Base-by-base conservation (phyloP, 2,329 filamentous ascomycete genomes). In the Xylariaceae sp. region DNA sequence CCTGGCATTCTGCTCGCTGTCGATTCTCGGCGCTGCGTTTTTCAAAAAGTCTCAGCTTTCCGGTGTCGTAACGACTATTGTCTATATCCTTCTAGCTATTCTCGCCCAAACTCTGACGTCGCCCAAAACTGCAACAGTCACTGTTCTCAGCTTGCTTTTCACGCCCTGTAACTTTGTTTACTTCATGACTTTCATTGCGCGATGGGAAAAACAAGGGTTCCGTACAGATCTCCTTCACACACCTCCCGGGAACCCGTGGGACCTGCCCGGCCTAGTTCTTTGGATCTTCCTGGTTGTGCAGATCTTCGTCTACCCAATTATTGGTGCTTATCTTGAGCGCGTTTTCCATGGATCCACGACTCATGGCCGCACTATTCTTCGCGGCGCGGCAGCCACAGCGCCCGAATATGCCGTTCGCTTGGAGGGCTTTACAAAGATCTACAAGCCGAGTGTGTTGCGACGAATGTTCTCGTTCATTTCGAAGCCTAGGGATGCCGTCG, bases 41-140 rank as follows among this genome's bases (percentile, higher is more conserved):
- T 96, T 96, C 75, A 87, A 82, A 59, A 91, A 86, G 63, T 85
- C 91, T 0, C 91, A 96, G 66, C 80, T 96, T 4, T 94, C 88
- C 49, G 91, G 92, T 27, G 92, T 95, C 54, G 82, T 83, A 0
- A 79, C 88, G 38, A 85, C 86, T 9, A 84, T 96, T 22, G 70
- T 81, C 15, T 85, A 82, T 11, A 77, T 95, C 22, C 70, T 95
- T 2, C 75, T 96, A 1, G 90, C 87, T 14, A 87, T 96, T 58
- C 74, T 96, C 18, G 85, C 90, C 0, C 91, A 96, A 67, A 82
- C 89, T 14, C 73, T 89, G 15, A 82, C 78, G 0, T 76, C 75
- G 1, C 81, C 82, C 3, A 73, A 70, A 9, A 87, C 84, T 1
- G 82, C 72, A 1, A 76, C 82, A 1, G 87, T 92, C 3, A 77